phyloP scores from a whole-genome alignment of 1,284 basidiomycete species.

The Cryptococcus depauperatus region DNA sequence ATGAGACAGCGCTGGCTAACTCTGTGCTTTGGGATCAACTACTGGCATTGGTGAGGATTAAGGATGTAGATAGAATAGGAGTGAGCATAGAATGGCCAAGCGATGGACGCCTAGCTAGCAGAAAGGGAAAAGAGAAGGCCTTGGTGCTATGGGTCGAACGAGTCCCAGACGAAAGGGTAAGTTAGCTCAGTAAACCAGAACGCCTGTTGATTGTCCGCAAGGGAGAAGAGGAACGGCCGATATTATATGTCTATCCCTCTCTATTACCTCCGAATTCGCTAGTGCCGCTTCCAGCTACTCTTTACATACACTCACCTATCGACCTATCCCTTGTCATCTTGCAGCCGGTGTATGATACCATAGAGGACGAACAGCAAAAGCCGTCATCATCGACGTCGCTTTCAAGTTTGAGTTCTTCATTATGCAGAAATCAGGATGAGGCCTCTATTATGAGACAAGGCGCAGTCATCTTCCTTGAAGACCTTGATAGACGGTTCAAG shows the following conservation, averaged over 20 bases:
- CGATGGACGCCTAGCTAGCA: constrained; percentile 16
- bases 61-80: constrained; percentile 1
- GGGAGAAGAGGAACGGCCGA: neutral
- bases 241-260: constrained; percentile 24
- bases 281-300: constrained; percentile 17
- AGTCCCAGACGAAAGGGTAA: constrained; percentile 2
- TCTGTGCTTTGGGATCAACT: too few relatives aligned
- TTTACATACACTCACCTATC: constrained; percentile 31
- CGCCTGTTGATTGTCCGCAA: neutral
- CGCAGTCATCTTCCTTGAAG: constrained; percentile 3
- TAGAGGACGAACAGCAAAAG: constrained; percentile 1
- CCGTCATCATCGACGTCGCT: too few relatives aligned
- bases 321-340: constrained; percentile 35
- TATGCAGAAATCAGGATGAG: constrained; percentile 2
- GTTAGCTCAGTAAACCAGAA: neutral
- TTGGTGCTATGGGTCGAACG: constrained; percentile 21
- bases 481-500: constrained; percentile 13
- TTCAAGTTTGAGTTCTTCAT: constrained; percentile 10
- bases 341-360: constrained; percentile 20
- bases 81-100: constrained; percentile 23
- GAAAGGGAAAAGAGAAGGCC: constrained; percentile 10
- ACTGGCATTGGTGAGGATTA: too few relatives aligned
- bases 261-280: constrained; percentile 27
- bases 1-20: too few relatives aligned
- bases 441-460: constrained; percentile 23